Conservation (phyloP, 2,329 filamentous ascomycete species). For the Lasiodiplodia hormozganensis region DNA sequence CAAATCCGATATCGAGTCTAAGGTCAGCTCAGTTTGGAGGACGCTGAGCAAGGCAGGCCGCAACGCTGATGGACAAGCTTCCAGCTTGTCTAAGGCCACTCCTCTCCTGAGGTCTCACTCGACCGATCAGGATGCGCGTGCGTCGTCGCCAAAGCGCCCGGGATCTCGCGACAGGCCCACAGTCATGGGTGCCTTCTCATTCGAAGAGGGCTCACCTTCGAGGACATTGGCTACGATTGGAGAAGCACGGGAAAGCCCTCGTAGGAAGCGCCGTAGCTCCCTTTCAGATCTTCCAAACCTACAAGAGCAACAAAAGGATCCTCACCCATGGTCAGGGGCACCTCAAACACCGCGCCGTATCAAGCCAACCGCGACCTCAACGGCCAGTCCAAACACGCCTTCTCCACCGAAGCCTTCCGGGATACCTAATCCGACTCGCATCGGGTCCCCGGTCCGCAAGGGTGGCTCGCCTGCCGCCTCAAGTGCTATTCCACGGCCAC, state of each 20-base stretch:
- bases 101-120: constrained; percentile 73
- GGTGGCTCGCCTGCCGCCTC: constrained; percentile 50
- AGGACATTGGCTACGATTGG: constrained; percentile 52
- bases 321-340: constrained; percentile 42
- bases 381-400: constrained; percentile 45
- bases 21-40: constrained; percentile 80
- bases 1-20: constrained; percentile 72
- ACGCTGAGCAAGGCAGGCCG: constrained; percentile 83
- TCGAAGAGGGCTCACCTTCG: constrained; percentile 54
- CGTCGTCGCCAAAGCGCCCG: constrained; percentile 59
- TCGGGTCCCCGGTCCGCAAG: constrained; percentile 54
- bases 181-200: constrained; percentile 55
- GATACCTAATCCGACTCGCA: constrained; percentile 47
- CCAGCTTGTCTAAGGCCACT: constrained; percentile 71
- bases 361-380: constrained; percentile 32
- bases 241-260: constrained; percentile 55
- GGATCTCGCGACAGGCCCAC: constrained; percentile 62
- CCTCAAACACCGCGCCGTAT: constrained; percentile 45
- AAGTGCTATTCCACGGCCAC: constrained; percentile 23
- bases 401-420: constrained; percentile 43
- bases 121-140: constrained; percentile 68
- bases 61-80: constrained; percentile 63
- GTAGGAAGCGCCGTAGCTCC: constrained; percentile 88
- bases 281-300: constrained; percentile 81
- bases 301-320: constrained; percentile 48